Percentiles rank a stretch among this genome's conserved stretches.
These are phyloP conservation scores for Aspergillus transmontanensis DNA, from an alignment of 2,329 filamentous ascomycete species.

Conservation along the genomic window DNA sequence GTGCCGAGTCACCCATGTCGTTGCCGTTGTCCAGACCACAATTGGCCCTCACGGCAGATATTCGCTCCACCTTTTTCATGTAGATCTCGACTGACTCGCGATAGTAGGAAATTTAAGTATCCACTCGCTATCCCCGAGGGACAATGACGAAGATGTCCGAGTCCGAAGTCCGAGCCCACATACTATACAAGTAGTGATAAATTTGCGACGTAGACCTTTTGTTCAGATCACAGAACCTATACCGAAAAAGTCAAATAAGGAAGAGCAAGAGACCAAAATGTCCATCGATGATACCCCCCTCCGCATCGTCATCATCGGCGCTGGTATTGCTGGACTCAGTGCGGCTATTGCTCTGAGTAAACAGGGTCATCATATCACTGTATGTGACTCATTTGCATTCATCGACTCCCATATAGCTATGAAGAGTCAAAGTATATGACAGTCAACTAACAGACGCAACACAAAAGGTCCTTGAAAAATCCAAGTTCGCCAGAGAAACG, in stretches of 20 bases:
- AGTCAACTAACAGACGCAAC: neutral
- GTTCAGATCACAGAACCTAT: neutral
- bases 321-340: slow-evolving; percentile 37
- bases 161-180: slow-evolving; percentile 5
- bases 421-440: neutral
- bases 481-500: slow-evolving; percentile 25
- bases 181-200: neutral
- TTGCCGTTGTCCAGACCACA: neutral
- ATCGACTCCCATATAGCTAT: neutral
- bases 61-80: neutral
- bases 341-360: slow-evolving; percentile 37
- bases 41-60: neutral
- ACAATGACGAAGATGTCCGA: neutral
- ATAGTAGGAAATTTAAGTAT: neutral
- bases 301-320: slow-evolving; percentile 32
- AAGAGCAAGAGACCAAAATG: neutral
- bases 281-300: slow-evolving; percentile 8
- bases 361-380: slow-evolving; percentile 37
- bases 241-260: neutral
- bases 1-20: neutral
- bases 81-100: neutral
- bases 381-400: slow-evolving; percentile 12
- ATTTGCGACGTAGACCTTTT: neutral
- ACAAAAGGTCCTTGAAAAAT: slow-evolving; percentile 33
- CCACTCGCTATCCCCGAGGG: neutral